These are phyloP conservation scores for Capsella bursapastoris DNA, from an alignment of 345 rosid species.

Conservation along the genomic window DNA sequence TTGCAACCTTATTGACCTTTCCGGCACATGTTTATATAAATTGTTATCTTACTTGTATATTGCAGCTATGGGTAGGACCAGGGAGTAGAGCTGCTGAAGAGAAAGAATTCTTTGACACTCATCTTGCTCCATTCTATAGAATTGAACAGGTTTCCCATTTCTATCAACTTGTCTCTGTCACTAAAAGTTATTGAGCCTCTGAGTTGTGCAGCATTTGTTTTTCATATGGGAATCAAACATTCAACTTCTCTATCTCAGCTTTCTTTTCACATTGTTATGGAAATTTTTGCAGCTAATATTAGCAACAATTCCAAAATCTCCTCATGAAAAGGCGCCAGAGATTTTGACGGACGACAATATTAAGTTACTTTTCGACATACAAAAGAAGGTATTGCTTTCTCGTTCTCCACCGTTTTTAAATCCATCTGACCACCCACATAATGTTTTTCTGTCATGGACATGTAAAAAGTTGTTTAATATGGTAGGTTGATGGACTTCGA, in stretches of 20 bases:
- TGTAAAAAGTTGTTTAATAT: constrained; percentile 24
- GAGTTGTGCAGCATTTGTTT: background rate
- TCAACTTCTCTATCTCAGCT: background rate
- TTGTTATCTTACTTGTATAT: constrained; percentile 11
- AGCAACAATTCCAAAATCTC: constrained; percentile 69
- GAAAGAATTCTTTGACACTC: constrained; percentile 86
- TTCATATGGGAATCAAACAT: background rate
- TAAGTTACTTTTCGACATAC: constrained; percentile 90
- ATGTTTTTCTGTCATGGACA: constrained; percentile 12
- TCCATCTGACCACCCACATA: constrained; percentile 6
- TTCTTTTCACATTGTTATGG: background rate
- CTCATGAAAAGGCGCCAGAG: constrained; percentile 58
- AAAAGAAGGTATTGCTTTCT: constrained; percentile 71
- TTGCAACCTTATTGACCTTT: background rate
- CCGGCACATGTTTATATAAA: background rate
- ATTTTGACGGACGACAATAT: constrained; percentile 86
- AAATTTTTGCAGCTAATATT: constrained; percentile 69
- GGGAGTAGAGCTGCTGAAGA: constrained; percentile 95
- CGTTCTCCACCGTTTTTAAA: background rate
- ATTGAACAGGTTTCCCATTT: constrained; percentile 79
- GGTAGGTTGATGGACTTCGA: constrained; percentile 82
- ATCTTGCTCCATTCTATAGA: constrained; percentile 94
- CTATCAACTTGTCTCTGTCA: constrained; percentile 8
- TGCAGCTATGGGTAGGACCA: constrained; percentile 98
- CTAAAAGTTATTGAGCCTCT: constrained; percentile 19